Evolutionary conservation across 768 basidiomycete genomes (phyloP), one percentile per base, ranked within the genome.

Genomic region (Lanmaoa rubissima): DNA sequence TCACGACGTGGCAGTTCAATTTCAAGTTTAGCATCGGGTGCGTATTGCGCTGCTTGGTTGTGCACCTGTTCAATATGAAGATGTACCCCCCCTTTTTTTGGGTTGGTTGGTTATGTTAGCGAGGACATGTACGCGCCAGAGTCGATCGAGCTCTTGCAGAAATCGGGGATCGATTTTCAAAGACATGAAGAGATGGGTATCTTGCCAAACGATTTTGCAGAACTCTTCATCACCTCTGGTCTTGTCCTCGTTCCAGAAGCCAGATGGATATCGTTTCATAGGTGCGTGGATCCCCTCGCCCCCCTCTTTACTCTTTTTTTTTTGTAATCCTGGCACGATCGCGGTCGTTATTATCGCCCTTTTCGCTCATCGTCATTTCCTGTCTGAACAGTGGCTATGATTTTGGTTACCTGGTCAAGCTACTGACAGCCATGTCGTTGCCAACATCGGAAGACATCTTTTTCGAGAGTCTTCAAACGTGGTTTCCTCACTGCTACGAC

Each of bases 51-150:
- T 11, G 19, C 5, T n/a, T 40, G 24, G 32, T 47, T 48, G 21
- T 50, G 34, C n/a, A 19, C 2, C 28, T 7, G 12, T 38, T 24
- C 42, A 8, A 39, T 32, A n/a, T 48, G 28, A 50, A 28, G 32
- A 26, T 48, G 43, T 39, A 36, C 2, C 16, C 31, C 14, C 26
- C 11, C n/a, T 48, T 39, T 36, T 24, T 32, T 7, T 19, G 28
- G 28, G 28, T 28, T 28, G 28, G 28, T 28, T 31, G 28, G 28
- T 31, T 8, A 7, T 31, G 4, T 31, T 31, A 98, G 95, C 66
- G 92, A 97, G 53, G 97, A 99, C 75, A 98, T 98, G 93, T 98
- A 90, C 71, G 90, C 94, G 13, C 96, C 94, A n/a, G 96, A 98
- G 54, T 94, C 94, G 43, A 88, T 98, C 63, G 96, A 99, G 51